These are phyloP conservation scores for Ogataea hybrid DNA, from an alignment of 1,139 yeast species.

Conservation along the genomic window DNA sequence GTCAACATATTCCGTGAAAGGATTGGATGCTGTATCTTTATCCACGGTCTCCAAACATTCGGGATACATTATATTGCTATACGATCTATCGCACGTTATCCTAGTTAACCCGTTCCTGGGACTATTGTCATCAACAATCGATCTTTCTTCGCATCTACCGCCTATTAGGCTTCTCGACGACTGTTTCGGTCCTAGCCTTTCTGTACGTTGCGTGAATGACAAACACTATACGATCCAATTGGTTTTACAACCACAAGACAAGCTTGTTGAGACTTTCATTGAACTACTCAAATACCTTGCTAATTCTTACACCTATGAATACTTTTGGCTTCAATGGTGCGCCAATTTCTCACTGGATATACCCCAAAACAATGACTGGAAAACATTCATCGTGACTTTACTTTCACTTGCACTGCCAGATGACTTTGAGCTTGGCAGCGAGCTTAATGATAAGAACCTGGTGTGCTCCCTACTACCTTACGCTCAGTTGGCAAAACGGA, in stretches of 20 bases:
- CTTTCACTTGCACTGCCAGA: conserved; percentile 49
- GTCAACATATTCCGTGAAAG: conserved; percentile 37
- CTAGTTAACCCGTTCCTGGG: conserved; percentile 68
- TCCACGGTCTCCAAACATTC: conserved; percentile 35
- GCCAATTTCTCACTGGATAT: conserved; percentile 45
- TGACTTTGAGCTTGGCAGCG: conserved; percentile 26
- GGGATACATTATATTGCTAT: conserved; percentile 37
- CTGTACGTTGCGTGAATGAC: conserved; percentile 26
- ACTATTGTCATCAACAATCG: conserved; percentile 46
- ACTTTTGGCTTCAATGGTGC: conserved; percentile 64
- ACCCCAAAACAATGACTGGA: conserved; percentile 55
- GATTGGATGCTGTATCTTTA: conserved; percentile 44
- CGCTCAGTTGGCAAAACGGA: conserved; percentile 36
- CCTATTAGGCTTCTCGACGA: conserved; percentile 23
- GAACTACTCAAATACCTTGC: conserved; percentile 52
- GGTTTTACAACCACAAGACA: conserved; percentile 46
- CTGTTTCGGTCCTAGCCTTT: conserved; percentile 23
- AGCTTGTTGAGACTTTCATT: conserved; percentile 43
- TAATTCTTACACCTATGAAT: conserved; percentile 56
- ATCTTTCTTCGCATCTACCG: conserved; percentile 20
- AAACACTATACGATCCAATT: conserved; percentile 37
- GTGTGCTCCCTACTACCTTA: conserved; percentile 41
- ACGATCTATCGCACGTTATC: conserved; percentile 36
- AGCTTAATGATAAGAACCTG: conserved; percentile 31
- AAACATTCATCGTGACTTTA: conserved; percentile 53